Conservation (phyloP, 2,329 filamentous ascomycete species). For the Botryotinia convoluta region DNA sequence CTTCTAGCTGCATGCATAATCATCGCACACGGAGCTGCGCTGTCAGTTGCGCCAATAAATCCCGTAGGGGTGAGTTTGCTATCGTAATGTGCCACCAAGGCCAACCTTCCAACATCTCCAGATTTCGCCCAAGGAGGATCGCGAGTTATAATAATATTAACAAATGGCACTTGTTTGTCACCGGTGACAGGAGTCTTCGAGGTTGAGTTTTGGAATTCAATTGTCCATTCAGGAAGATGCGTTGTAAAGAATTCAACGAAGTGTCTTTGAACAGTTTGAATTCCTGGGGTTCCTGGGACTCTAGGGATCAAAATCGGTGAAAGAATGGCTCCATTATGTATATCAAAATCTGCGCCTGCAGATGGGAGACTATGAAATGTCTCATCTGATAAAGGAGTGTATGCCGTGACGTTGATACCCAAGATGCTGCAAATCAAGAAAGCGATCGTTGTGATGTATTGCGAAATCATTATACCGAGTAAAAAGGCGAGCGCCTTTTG, state of each 20-base stretch:
- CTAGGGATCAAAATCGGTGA: slow-evolving; percentile 84
- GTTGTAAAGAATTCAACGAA: slow-evolving; percentile 78
- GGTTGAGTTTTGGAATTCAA: slow-evolving; percentile 89
- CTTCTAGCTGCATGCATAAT: slow-evolving; percentile 80
- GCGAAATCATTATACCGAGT: slow-evolving; percentile 25
- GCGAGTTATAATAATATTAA: slow-evolving; percentile 80
- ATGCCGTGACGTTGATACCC: slow-evolving; percentile 27
- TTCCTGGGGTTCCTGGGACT: slow-evolving; percentile 82
- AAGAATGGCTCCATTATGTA: slow-evolving; percentile 70
- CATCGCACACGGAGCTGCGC: slow-evolving; percentile 91
- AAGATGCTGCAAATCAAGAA: slow-evolving; percentile 26
- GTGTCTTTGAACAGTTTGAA: slow-evolving; percentile 69
- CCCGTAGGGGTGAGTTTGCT: slow-evolving; percentile 75
- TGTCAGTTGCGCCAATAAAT: slow-evolving; percentile 92
- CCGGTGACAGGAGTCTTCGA: slow-evolving; percentile 75
- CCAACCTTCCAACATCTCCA: slow-evolving; percentile 77
- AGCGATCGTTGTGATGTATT: slow-evolving; percentile 24
- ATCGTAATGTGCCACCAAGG: slow-evolving; percentile 92
- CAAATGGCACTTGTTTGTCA: slow-evolving; percentile 71
- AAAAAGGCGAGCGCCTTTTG: slow-evolving; percentile 28
- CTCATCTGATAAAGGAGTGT: slow-evolving; percentile 63
- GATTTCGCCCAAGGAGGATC: slow-evolving; percentile 78
- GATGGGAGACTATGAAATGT: slow-evolving; percentile 69
- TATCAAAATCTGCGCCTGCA: slow-evolving; percentile 75
- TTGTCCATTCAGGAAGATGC: slow-evolving; percentile 72